Percentiles rank a stretch among this genome's conserved stretches.
These are phyloP conservation scores for Colletotrichum orbiculare DNA, from an alignment of 2,329 filamentous ascomycete species.

Conservation along the genomic window DNA sequence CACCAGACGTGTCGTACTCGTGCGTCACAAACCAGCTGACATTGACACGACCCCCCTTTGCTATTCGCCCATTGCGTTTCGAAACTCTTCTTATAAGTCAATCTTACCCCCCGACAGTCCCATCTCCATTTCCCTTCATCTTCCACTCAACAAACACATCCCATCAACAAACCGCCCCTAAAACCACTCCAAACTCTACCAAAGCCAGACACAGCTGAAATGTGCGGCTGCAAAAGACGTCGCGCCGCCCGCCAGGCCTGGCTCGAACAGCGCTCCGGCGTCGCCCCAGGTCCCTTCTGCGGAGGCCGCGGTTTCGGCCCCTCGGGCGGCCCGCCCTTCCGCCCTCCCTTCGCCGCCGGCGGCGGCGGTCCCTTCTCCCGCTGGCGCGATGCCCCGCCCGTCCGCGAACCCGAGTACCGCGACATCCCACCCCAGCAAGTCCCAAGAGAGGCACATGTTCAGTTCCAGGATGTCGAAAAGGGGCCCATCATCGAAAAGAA, in stretches of 20 bases:
- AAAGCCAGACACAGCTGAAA: neutral
- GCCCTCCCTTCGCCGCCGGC: constrained; percentile 1
- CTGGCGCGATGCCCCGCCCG: constrained; percentile 15
- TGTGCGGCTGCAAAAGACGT: constrained; percentile 27
- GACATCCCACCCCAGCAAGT: neutral
- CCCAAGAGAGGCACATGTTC: neutral
- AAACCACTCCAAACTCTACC: no score
- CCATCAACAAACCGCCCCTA: no score
- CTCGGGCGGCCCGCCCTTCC: constrained; percentile 1
- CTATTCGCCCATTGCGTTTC: no score
- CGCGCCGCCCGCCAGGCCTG: constrained; percentile 31
- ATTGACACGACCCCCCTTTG: no score
- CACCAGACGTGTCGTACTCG: no score
- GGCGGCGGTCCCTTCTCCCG: constrained; percentile 14
- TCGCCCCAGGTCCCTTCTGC: neutral
- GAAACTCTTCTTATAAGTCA: no score
- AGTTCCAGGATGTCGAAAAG: constrained; percentile 12
- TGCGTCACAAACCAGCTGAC: no score
- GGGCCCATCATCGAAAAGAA: neutral
- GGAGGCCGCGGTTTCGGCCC: constrained; percentile 11
- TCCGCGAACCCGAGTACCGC: neutral
- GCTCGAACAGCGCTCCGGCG: constrained; percentile 25
- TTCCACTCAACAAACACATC: no score
- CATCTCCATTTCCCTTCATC: no score
- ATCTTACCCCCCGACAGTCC: no score